These are phyloP conservation scores for Cercophora newfieldiana DNA, from an alignment of 495 filamentous ascomycete species.

Conservation along the genomic window DNA sequence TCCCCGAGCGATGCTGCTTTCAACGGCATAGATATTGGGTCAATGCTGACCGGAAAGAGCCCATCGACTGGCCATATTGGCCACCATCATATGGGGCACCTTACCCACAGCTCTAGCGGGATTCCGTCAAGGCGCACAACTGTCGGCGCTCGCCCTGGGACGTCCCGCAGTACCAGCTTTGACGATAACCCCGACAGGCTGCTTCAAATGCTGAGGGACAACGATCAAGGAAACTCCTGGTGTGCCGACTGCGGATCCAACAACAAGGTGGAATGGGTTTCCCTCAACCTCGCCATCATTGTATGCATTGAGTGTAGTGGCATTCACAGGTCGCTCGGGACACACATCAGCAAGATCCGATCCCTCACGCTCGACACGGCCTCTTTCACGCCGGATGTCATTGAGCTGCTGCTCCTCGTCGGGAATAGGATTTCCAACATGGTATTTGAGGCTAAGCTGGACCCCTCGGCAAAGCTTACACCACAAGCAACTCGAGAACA, in stretches of 20 bases:
- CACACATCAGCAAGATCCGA: conserved; percentile 95
- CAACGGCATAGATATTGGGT: conserved; percentile 78
- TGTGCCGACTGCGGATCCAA: conserved; percentile 94
- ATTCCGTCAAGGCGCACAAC: conserved; percentile 76
- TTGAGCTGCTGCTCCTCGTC: conserved; percentile 89
- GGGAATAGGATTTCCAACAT: conserved; percentile 95
- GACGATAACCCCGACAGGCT: conserved; percentile 78
- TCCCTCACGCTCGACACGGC: conserved; percentile 93
- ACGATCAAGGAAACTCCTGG: conserved; percentile 89
- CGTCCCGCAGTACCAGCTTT: conserved; percentile 67
- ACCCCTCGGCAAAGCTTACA: conserved; percentile 67
- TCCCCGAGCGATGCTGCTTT: conserved; percentile 52
- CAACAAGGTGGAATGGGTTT: conserved; percentile 96
- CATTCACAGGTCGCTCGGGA: conserved; percentile 94
- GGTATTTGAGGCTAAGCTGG: conserved; percentile 89
- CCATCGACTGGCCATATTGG: conserved; percentile 64
- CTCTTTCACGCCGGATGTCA: conserved; percentile 92
- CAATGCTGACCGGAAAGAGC: conserved; percentile 91
- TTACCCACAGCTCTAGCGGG: conserved; percentile 47
- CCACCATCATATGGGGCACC: conserved; percentile 40
- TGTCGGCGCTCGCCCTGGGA: conserved; percentile 79
- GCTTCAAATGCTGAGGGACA: conserved; percentile 82
- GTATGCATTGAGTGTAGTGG: conserved; percentile 98
- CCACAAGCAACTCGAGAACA: conserved; percentile 82
- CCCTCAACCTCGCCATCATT: conserved; percentile 94